Conservation (phyloP, 1,284 basidiomycete species). For the Anthracocystis panici-leucophaei region DNA sequence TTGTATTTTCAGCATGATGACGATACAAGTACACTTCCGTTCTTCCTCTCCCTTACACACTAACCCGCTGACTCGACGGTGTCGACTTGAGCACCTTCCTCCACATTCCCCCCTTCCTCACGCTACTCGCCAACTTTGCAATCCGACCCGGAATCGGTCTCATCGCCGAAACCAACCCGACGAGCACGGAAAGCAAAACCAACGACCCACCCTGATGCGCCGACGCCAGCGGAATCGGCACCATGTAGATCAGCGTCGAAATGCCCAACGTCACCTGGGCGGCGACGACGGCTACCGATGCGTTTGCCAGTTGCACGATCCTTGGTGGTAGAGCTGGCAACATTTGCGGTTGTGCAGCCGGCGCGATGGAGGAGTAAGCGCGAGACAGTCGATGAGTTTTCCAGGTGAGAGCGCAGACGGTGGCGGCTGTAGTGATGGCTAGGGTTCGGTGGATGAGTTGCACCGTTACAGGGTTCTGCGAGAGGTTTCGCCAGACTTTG, state of each 20-base stretch:
- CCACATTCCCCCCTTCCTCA: not conserved
- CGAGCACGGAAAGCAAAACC: conserved; percentile 75
- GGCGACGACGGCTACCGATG: conserved; percentile 84
- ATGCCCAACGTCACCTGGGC: conserved; percentile 91
- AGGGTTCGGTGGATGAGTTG: conserved; percentile 96
- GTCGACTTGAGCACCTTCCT: conserved; percentile 11
- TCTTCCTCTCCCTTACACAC: not conserved
- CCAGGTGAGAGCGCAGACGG: conserved; percentile 34
- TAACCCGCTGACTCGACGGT: not conserved
- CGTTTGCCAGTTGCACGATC: conserved; percentile 76
- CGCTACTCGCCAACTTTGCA: not conserved
- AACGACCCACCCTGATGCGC: conserved; percentile 95
- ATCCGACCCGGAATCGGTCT: conserved; percentile 27
- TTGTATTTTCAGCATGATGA: not conserved
- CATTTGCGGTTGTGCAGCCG: conserved; percentile 48
- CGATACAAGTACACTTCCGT: not conserved
- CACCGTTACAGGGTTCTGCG: conserved; percentile 97
- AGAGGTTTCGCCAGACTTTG: conserved; percentile 84
- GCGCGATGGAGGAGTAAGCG: conserved; percentile 11
- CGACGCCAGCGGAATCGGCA: conserved; percentile 90
- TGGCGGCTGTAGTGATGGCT: conserved; percentile 72
- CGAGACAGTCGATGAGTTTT: conserved; percentile 74
- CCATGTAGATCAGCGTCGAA: conserved; percentile 90
- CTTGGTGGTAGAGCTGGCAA: conserved; percentile 79
- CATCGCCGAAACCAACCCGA: conserved; percentile 29